Evolutionary conservation across 2,329 filamentous ascomycete genomes (phyloP), one percentile per base, ranked within the genome.

Genomic region (Paecilomyces sp.): DNA sequence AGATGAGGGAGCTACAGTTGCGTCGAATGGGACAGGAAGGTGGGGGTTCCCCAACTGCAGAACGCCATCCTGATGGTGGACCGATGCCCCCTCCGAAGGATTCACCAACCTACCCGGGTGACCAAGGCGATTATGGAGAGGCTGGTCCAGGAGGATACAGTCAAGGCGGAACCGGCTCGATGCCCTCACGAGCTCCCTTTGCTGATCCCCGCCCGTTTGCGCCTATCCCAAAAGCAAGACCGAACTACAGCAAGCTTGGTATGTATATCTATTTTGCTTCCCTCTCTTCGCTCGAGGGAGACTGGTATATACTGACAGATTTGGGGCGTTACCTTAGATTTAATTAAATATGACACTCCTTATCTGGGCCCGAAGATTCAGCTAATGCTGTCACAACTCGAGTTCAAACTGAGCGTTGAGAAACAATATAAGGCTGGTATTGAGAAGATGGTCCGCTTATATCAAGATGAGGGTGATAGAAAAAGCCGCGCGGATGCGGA

Each of bases 371-470:
- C 94, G 62, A 92, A 95, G 67, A 99, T 99, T 70, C 94, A 99
- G 79, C 89, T 97, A 70, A 99, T 99, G 94, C 81, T 99, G 71
- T 96, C 94, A 55, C 94, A 99, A 76, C 88, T 99, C 64, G 92
- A 97, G 76, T 99, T 99, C 81, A 99, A 99, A 80, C 84, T 99
- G 62, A 96, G 94, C 66, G 94, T 99, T 30, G 94, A 99, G 75
- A 96, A 97, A 74, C 94, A 99, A 77, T 99, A 99, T 77, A 92
- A 97, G 66, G 95, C 96, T 71, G 94, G 94, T 63, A 94, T 99
- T 67, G 94, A 99, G 77, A 99, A 99, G 80, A 97, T 99, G 94
- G 91, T 97, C 54, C 91, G 94, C 74, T 82, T 99, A 36, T 99
- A 99, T 73, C 88, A 94, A 72, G 94, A 97, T 84, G 94, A 97